Evolutionary conservation across 2,329 filamentous ascomycete species (phyloP), one percentile per base, ranked within the genome.

Genomic region (Coleophoma eucalyptorum): DNA sequence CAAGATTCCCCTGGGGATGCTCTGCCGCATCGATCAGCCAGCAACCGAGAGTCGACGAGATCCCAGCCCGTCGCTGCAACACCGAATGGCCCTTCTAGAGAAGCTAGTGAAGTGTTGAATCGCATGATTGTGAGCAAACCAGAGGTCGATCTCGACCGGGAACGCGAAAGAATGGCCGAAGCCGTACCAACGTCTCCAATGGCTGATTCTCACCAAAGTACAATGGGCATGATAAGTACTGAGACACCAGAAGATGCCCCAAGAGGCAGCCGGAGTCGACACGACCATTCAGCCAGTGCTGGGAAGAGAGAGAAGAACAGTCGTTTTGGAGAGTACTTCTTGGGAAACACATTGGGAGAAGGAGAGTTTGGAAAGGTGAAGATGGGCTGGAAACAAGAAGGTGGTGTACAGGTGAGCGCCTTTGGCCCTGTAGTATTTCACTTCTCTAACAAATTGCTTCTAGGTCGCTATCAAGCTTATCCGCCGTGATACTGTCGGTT

Each of bases 301-400:
- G 72, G 49, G 0, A 79, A 77, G 56, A 66, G 72, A 35, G 77
- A 84, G 60, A 96, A 95, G 73, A 83, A 87, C 57, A 91, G 87
- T 40, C 92, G 90, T 58, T 97, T 99, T 67, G 93, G 93, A 53
- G 91, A 97, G 56, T 99, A 97, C 69, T 90, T 96, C 54, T 79
- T 99, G 3, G 94, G 94, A 34, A 93, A 96, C 68, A 97, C 93
- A 2, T 86, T 99, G 46, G 94, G 94, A 46, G 94, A 99, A 74
- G 94, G 94, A 55, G 94, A 99, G 70, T 99, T 99, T 67, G 94
- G 94, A 58, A 99, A 99, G 68, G 94, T 99, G 62, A 97, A 97
- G 71, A 84, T 97, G 65, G 94, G 94, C 21, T 99, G 94, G 94
- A 97, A 97, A 70, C 89, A 90, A 67, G 92, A 96, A 69, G 92